Conservation (phyloP, 139 green algal genomes). For the Parachlorella kessleri region DNA sequence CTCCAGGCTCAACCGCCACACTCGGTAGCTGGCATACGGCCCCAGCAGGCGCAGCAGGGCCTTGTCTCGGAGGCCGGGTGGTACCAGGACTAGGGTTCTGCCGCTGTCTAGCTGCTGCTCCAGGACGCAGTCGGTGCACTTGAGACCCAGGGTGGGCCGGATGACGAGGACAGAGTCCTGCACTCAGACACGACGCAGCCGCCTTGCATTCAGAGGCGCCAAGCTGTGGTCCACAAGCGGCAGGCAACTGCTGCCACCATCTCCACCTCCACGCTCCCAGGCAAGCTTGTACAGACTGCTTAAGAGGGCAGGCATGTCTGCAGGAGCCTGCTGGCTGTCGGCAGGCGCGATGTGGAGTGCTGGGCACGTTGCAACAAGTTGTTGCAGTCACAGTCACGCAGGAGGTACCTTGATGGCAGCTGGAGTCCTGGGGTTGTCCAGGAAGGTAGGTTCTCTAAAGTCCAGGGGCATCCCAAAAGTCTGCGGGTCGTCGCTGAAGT, state of each 20-base stretch:
- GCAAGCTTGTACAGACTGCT: too few relatives aligned
- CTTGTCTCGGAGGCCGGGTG: not conserved
- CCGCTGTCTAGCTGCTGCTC: not conserved
- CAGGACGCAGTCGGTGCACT: slow-evolving; percentile 15
- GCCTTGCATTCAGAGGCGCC: too few relatives aligned
- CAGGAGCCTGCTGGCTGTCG: too few relatives aligned
- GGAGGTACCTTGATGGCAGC: slow-evolving; percentile 6
- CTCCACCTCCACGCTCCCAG: too few relatives aligned
- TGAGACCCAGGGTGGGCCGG: not conserved
- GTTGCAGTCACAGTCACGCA: too few relatives aligned
- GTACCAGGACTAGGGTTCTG: not conserved
- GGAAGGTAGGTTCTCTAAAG: slow-evolving; percentile 1
- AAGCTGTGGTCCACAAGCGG: too few relatives aligned
- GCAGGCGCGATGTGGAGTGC: too few relatives aligned
- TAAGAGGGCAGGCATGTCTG: too few relatives aligned
- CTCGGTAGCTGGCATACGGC: slow-evolving; percentile 2
- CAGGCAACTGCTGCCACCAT: too few relatives aligned
- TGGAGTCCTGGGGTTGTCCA: slow-evolving; percentile 4
- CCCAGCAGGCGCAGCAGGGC: slow-evolving; percentile 20
- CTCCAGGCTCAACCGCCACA: slow-evolving; percentile 20
- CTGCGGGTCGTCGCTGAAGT: not conserved
- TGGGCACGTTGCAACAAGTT: too few relatives aligned
- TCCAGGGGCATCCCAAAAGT: not conserved
- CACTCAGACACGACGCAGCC: too few relatives aligned
- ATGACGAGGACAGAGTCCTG: slow-evolving; percentile 13